Conservation (phyloP, 2,329 filamentous ascomycete species). For the Botrytis galanthina region DNA sequence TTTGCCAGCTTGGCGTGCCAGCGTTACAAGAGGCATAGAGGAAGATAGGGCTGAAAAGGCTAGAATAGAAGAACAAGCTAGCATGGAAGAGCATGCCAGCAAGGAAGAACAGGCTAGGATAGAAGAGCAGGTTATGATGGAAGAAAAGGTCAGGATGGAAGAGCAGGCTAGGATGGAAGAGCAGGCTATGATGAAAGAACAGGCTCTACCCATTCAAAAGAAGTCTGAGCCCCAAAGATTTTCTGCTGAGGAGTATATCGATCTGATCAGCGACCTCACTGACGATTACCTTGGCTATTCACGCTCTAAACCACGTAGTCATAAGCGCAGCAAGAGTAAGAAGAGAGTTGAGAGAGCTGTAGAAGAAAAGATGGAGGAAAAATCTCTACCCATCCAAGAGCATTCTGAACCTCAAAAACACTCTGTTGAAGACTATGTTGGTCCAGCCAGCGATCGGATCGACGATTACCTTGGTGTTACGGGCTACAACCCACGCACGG, state of each 20-base stretch:
- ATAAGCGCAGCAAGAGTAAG: background rate
- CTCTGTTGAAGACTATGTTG: background rate
- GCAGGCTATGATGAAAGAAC: background rate
- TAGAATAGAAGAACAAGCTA: background rate
- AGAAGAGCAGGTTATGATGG: background rate
- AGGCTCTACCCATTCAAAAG: background rate
- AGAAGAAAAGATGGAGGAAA: background rate
- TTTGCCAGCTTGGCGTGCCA: background rate
- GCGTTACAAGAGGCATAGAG: background rate
- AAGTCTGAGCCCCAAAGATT: background rate
- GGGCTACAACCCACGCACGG: conserved; percentile 22
- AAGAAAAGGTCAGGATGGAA: background rate
- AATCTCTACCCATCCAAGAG: background rate
- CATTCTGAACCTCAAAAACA: background rate
- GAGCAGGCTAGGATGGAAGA: background rate
- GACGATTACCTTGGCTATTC: background rate
- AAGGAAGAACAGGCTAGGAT: background rate
- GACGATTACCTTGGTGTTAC: conserved; percentile 21
- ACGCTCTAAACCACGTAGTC: background rate
- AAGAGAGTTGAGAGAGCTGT: background rate
- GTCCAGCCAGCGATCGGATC: background rate
- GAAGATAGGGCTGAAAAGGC: background rate
- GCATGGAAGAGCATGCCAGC: background rate
- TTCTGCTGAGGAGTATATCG: background rate
- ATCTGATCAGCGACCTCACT: background rate